Conservation (phyloP, 2,329 filamentous ascomycete genomes). For the Penicillium sp. region DNA sequence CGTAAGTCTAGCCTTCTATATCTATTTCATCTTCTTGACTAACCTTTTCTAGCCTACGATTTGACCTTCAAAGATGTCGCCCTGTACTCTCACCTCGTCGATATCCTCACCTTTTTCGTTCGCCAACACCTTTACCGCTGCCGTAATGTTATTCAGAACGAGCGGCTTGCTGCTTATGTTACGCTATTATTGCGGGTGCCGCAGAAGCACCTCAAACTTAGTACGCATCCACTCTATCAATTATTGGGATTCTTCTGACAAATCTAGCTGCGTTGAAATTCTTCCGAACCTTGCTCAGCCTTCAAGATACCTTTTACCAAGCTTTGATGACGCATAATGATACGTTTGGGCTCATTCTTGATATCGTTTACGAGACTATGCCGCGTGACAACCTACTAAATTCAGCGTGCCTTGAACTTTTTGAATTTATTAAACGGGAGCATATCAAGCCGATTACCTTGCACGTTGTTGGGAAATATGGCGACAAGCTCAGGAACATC, state of each 20-base stretch:
- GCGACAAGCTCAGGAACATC: constrained; percentile 75
- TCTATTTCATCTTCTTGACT: constrained; percentile 1
- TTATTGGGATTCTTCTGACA: not conserved
- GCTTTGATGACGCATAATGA: constrained; percentile 81
- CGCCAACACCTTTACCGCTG: constrained; percentile 84
- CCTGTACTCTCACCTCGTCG: constrained; percentile 88
- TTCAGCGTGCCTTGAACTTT: constrained; percentile 91
- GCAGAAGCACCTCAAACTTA: constrained; percentile 91
- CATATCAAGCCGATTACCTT: constrained; percentile 79
- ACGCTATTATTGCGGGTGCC: constrained; percentile 80
- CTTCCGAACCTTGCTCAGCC: constrained; percentile 81
- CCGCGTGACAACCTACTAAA: constrained; percentile 91
- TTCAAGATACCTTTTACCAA: constrained; percentile 91
- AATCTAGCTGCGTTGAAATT: constrained; percentile 82
- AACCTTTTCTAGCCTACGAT: constrained; percentile 60
- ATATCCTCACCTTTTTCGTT: constrained; percentile 92
- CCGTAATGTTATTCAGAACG: constrained; percentile 83
- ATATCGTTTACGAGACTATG: constrained; percentile 83
- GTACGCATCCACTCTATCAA: constrained; percentile 54
- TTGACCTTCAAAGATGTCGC: constrained; percentile 84
- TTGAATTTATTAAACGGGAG: constrained; percentile 86
- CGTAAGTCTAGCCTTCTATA: constrained; percentile 46
- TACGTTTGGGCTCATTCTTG: constrained; percentile 81
- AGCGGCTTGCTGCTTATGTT: constrained; percentile 78
- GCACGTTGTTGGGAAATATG: constrained; percentile 82